phyloP scores from a whole-genome alignment of 495 filamentous ascomycete species.

The Cetradonia linearis region DNA sequence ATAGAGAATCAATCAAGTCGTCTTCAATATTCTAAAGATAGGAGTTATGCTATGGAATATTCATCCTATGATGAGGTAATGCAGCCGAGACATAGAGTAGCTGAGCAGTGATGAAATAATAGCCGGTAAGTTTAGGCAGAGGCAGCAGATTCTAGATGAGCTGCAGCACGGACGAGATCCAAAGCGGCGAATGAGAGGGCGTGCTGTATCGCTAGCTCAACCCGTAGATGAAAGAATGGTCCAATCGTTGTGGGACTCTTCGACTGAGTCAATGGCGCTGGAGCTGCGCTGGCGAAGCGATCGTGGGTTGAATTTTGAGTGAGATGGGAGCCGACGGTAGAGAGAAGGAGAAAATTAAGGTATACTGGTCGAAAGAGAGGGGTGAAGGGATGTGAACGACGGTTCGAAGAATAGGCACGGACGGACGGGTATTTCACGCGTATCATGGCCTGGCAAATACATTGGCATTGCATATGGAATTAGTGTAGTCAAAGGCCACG shows the following conservation, averaged over 20 bases:
- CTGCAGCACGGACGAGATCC: background rate
- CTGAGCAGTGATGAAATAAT: background rate
- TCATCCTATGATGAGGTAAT: background rate
- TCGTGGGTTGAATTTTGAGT: background rate
- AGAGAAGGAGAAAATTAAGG: background rate
- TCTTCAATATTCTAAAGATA: no score
- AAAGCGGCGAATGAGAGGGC: background rate
- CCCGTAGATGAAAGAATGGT: constrained; percentile 10
- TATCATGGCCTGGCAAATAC: no score
- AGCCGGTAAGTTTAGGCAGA: background rate
- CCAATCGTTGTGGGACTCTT: constrained; percentile 6
- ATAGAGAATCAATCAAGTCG: no score
- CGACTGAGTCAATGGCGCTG: background rate
- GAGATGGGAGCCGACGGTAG: background rate
- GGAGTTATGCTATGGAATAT: background rate
- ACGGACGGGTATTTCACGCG: no score
- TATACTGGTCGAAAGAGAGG: background rate
- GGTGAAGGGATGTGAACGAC: background rate
- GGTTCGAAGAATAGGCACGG: background rate
- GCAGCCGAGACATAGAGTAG: background rate
- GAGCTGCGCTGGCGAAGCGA: background rate
- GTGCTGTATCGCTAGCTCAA: background rate
- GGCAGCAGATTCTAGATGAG: background rate
- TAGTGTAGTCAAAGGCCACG: no score
- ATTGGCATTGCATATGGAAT: no score